phyloP scores from a whole-genome alignment of 1,284 basidiomycete genomes.

The Fomitopsis betulina region DNA sequence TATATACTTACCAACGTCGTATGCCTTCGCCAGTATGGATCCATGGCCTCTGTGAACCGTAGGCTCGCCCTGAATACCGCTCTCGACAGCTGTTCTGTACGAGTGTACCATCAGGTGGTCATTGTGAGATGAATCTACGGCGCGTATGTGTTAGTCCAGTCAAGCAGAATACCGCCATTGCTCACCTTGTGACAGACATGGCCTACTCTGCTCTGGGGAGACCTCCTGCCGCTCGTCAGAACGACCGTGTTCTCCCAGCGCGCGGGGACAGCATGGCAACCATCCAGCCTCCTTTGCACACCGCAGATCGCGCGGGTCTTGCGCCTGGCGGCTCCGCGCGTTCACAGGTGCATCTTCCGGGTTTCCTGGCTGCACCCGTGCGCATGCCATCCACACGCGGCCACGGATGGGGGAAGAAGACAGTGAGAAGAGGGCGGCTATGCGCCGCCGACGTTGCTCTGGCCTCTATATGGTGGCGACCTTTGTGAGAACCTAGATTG shows the following conservation, averaged over 20 bases:
- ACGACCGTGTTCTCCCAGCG: background rate
- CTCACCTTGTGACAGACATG: background rate
- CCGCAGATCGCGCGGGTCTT: background rate
- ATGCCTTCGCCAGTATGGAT: background rate
- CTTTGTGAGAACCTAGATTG: constrained; percentile 5
- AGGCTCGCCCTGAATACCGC: background rate
- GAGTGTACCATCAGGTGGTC: background rate
- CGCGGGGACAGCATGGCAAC: background rate
- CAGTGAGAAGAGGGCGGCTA: background rate
- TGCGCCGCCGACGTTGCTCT: constrained; percentile 2
- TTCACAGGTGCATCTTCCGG: constrained; percentile 20
- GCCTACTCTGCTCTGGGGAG: background rate
- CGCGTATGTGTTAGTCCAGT: background rate
- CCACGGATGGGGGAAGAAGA: background rate
- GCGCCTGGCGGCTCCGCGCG: background rate
- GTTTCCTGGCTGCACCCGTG: constrained; percentile 20
- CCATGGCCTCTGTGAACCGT: background rate
- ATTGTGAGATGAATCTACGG: background rate
- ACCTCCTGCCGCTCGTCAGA: background rate
- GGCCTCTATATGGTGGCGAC: constrained; percentile 1
- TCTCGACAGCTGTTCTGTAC: background rate
- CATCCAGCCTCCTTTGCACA: background rate
- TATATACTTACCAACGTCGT: background rate
- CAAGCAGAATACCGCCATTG: background rate
- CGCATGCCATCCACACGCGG: constrained; percentile 25